Base-by-base conservation (phyloP, 2,329 filamentous ascomycete genomes). In the Penicillium brevicompactum region DNA sequence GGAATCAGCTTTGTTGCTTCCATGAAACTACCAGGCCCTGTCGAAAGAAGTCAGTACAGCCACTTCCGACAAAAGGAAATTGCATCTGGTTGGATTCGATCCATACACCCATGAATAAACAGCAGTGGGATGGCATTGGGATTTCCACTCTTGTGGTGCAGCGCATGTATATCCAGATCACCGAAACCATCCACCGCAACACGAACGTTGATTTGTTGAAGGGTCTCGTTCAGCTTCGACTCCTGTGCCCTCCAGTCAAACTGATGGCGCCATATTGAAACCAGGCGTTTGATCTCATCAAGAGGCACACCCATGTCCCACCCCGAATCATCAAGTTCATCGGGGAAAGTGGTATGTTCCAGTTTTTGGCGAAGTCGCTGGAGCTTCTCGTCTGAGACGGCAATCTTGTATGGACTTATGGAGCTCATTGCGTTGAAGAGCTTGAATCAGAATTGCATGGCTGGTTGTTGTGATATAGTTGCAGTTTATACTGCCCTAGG, bases 161-260 rank as follows among this genome's bases (percentile, higher is more conserved):
- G 69, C 66, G 87, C 88, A 71, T 90, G 87, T 3, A 90, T 75
- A 32, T 85, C 77, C 46, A 89, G 66, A 0, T 78, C 74, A 2
- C 79, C 85, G 61, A 87, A 88, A 0, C 82, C 84, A 10, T 84
- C 78, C 0, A 88, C 79, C 0, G 75, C 60, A 7, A 89, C 74
- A 2, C 64, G 67, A 0, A 81, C 82, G 1, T 74, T 78, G 70
- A 80, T 88, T 47, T 90, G 85, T 0, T 84, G 82, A 6, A 87
- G 70, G 30, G 78, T 56, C 11, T 73, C 68, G 65, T 90, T 90
- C 10, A 90, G 68, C 45, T 78, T 76, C 4, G 76, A 70, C 69
- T 90, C 87, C 18, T 80, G 78, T 34, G 75, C 73, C 31, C 84
- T 79, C 87, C 87, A 90, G 68, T 88, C 81, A 65, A 81, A 85